These are phyloP conservation scores for Auriscalpium orientale DNA, from an alignment of 768 basidiomycete genomes.

Conservation along the genomic window DNA sequence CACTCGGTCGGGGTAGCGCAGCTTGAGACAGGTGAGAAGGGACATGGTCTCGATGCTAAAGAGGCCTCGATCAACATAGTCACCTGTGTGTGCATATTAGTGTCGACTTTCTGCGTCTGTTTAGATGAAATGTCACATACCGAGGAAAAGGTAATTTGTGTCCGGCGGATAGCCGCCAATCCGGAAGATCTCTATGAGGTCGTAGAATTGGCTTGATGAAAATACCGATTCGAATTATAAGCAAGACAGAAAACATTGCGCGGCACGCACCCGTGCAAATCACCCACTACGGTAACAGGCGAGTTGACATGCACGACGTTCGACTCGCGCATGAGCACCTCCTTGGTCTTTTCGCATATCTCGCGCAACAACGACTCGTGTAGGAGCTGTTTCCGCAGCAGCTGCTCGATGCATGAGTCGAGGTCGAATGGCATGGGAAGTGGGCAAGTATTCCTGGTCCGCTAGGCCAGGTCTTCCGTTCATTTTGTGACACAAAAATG, in stretches of 20 bases:
- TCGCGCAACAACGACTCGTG: slow-evolving; percentile 93
- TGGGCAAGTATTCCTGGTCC: too few species aligned
- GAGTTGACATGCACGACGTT: slow-evolving; percentile 97
- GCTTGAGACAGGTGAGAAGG: slow-evolving; percentile 90
- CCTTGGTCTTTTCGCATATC: slow-evolving; percentile 99
- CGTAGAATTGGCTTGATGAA: slow-evolving; percentile 86
- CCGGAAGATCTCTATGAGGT: slow-evolving; percentile 95
- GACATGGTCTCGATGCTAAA: slow-evolving; percentile 98
- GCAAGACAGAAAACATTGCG: background rate
- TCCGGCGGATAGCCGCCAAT: slow-evolving; percentile 94
- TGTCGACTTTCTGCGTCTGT: too few species aligned
- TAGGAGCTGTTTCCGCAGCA: slow-evolving; percentile 86
- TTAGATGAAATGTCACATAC: slow-evolving; percentile 35
- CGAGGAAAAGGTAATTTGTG: slow-evolving; percentile 96
- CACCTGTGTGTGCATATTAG: background rate
- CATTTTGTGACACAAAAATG: too few species aligned
- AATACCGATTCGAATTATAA: too few species aligned
- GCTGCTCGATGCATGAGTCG: slow-evolving; percentile 89
- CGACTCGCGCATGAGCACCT: slow-evolving; percentile 96
- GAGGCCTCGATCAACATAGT: slow-evolving; percentile 90
- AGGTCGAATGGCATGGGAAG: slow-evolving; percentile 75
- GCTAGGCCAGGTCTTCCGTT: too few species aligned
- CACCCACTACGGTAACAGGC: slow-evolving; percentile 96
- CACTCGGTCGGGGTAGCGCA: slow-evolving; percentile 91
- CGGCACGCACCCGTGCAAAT: slow-evolving; percentile 88